These are phyloP conservation scores for Colletotrichum filicis DNA, from an alignment of 2,329 filamentous ascomycete genomes.

Conservation along the genomic window DNA sequence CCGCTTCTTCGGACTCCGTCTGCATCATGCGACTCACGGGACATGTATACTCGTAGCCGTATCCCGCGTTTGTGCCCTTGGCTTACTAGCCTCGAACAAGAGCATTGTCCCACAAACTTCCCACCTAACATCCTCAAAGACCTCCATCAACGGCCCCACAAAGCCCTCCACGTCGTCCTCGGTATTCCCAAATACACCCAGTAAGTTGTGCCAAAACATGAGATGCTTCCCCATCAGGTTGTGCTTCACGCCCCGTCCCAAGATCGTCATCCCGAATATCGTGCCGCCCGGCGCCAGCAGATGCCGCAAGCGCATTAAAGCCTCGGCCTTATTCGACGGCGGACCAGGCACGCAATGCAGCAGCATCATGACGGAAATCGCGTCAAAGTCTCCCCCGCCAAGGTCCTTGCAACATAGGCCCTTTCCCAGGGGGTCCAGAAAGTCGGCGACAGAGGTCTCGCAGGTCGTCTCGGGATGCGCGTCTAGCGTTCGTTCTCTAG, in stretches of 20 bases:
- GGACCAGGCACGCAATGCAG: constrained; percentile 42
- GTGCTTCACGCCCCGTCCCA: constrained; percentile 28
- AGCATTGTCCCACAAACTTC: constrained; percentile 14
- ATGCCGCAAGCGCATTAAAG: constrained; percentile 20
- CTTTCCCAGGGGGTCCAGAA: neutral
- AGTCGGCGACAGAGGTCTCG: constrained; percentile 18
- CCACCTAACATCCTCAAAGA: constrained; percentile 8
- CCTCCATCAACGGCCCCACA: neutral
- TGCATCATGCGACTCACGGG: too few species aligned
- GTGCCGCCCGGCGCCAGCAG: constrained; percentile 37
- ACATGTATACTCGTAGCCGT: neutral
- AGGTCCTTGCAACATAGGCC: constrained; percentile 1
- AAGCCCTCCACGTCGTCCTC: constrained; percentile 18
- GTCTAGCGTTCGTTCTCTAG: constrained; percentile 5
- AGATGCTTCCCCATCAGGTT: constrained; percentile 11
- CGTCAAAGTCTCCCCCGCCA: constrained; percentile 4
- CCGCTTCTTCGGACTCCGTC: neutral
- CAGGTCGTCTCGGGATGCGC: constrained; percentile 11
- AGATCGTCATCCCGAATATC: constrained; percentile 41
- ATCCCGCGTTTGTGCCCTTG: neutral
- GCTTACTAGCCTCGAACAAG: constrained; percentile 22
- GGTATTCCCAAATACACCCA: constrained; percentile 16
- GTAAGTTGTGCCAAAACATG: constrained; percentile 21
- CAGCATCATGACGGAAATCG: constrained; percentile 28
- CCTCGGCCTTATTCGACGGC: constrained; percentile 35